phyloP scores from a whole-genome alignment of 352 stramenopile genomes.

The Pelagophyceae sp. region DNA sequence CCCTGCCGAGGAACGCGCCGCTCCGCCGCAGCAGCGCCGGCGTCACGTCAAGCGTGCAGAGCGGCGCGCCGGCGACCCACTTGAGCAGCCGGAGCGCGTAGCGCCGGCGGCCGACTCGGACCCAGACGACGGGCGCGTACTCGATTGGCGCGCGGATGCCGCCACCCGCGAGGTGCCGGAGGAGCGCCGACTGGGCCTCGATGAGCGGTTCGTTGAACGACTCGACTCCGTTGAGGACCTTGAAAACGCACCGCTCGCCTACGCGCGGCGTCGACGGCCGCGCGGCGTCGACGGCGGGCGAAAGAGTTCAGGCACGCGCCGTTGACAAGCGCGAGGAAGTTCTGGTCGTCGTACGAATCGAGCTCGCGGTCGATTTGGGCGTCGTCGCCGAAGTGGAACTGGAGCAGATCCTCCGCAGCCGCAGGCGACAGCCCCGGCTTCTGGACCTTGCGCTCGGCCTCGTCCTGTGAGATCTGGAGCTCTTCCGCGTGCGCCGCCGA shows the following conservation, averaged over 20 bases:
- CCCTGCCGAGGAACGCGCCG: neutral
- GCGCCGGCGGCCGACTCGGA: neutral
- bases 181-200: neutral
- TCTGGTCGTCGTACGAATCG: slow-evolving; percentile 16
- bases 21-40: neutral
- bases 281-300: neutral
- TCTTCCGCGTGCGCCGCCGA: no score
- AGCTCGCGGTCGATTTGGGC: neutral
- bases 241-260: neutral
- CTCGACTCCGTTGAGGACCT: slow-evolving; percentile 11
- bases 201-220: neutral
- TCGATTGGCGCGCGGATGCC: neutral
- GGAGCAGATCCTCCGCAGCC: neutral
- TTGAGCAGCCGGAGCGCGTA: neutral
- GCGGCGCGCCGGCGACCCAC: slow-evolving; percentile 1
- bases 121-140: neutral
- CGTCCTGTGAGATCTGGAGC: no score
- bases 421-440: neutral
- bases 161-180: neutral
- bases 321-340: neutral
- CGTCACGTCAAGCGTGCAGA: neutral
- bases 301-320: neutral
- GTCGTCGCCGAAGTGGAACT: neutral
- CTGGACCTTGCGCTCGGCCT: neutral
- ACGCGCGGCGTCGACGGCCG: neutral